A percentile compares a stretch with the other conserved stretches of the same genome.
These are phyloP conservation scores for Leccinum truebloodii DNA, from an alignment of 768 basidiomycete genomes.

Conservation along the genomic window DNA sequence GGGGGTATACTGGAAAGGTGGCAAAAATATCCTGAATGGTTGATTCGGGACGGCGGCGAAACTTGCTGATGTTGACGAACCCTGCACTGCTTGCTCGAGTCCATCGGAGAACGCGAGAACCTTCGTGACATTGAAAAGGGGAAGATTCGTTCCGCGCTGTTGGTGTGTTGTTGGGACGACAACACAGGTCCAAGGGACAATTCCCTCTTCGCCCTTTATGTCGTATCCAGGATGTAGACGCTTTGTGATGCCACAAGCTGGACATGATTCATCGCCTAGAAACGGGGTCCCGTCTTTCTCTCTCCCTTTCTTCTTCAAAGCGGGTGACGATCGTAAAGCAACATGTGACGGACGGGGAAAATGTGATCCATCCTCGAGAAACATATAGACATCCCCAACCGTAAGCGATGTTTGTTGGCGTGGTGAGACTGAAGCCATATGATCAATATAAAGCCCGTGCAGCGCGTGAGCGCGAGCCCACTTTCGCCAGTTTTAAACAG, in stretches of 20 bases:
- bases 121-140: constrained; percentile 21
- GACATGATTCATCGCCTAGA: constrained; percentile 26
- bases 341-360: constrained; percentile 36
- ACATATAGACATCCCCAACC: constrained; percentile 45
- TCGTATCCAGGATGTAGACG: constrained; percentile 27
- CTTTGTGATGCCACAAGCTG: constrained; percentile 32
- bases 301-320: constrained; percentile 28
- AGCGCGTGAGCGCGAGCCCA: constrained; percentile 48
- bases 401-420: constrained; percentile 31
- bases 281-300: constrained; percentile 25
- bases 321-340: constrained; percentile 6
- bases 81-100: constrained; percentile 19
- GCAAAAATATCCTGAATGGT: constrained; percentile 4
- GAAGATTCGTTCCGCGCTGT: constrained; percentile 18
- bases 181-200: constrained; percentile 23
- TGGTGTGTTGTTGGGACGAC: constrained; percentile 26
- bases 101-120: constrained; percentile 16
- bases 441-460: constrained; percentile 38
- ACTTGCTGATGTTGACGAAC: constrained; percentile 3
- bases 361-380: constrained; percentile 43
- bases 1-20: constrained; percentile 19
- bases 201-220: constrained; percentile 22
- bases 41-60: constrained; percentile 1
- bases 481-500: constrained; percentile 27
- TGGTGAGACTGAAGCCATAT: constrained; percentile 20